Evolutionary conservation across 2,329 filamentous ascomycete species (phyloP).

Genomic region (Nigrograna mackinnonii): DNA sequence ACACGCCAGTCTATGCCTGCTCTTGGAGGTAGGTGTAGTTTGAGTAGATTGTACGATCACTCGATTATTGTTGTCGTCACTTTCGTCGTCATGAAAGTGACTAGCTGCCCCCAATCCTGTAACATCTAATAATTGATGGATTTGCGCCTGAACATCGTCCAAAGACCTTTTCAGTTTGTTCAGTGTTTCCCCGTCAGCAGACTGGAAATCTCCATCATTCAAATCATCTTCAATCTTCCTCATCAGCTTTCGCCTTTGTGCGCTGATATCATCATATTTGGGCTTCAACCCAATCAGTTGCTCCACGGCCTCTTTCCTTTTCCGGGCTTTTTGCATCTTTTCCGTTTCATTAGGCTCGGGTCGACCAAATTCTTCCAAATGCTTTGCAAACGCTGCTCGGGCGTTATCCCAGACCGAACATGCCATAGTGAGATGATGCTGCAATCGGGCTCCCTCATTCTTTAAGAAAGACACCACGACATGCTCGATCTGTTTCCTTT

Average conservation of each 20-base stretch:
- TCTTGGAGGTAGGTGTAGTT: constrained; percentile 20
- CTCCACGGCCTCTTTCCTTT: constrained; percentile 34
- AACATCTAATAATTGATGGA: constrained; percentile 26
- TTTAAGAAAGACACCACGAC: constrained; percentile 26
- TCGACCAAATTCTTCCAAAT: constrained; percentile 25
- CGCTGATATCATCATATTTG: constrained; percentile 18
- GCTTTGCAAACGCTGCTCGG: constrained; percentile 24
- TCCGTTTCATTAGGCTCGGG: constrained; percentile 22
- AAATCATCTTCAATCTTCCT: constrained; percentile 31
- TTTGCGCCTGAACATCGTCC: constrained; percentile 29
- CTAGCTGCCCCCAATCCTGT: constrained; percentile 29
- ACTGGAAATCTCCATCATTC: constrained; percentile 27
- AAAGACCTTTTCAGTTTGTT: constrained; percentile 27
- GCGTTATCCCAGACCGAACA: constrained; percentile 28
- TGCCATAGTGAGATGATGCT: constrained; percentile 26
- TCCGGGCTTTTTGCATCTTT: constrained; percentile 24
- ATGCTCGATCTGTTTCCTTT: constrained; percentile 19
- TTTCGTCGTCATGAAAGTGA: constrained; percentile 15
- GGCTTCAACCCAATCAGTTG: constrained; percentile 22
- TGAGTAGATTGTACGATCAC: constrained; percentile 38
- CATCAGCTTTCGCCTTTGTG: constrained; percentile 23
- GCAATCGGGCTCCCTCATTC: constrained; percentile 24
- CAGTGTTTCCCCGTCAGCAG: constrained; percentile 26
- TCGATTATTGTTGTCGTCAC: constrained; percentile 8
- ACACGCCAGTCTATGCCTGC: constrained; percentile 7